Conservation (phyloP, 2,329 filamentous ascomycete species). For the Cylindrodendrum hubeiense region DNA sequence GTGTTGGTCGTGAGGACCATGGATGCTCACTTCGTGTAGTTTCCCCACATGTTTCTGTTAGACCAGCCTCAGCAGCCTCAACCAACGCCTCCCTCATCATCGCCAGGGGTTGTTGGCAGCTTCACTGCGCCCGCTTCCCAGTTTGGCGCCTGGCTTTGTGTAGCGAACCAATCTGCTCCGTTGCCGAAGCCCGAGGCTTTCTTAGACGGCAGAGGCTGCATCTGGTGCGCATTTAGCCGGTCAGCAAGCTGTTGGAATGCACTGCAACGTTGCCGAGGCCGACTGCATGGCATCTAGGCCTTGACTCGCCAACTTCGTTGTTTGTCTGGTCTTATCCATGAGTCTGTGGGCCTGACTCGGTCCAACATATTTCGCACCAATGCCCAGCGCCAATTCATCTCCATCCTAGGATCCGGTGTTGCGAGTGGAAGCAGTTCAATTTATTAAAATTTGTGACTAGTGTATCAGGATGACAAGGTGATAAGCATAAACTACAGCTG, state of each 20-base stretch:
- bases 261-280: constrained; percentile 13
- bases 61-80: neutral
- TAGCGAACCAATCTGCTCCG: neutral
- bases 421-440: too few species aligned
- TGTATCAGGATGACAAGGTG: too few species aligned
- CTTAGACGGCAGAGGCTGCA: neutral
- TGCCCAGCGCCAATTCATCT: neutral
- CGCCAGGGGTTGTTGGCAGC: neutral
- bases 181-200: constrained; percentile 5
- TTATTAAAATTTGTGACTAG: too few species aligned
- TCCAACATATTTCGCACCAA: constrained; percentile 13
- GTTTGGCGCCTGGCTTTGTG: neutral
- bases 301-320: neutral
- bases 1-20: neutral
- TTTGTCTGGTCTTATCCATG: neutral
- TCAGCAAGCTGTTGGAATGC: neutral
- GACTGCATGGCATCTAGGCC: constrained; percentile 13
- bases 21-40: too few species aligned
- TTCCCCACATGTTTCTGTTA: constrained; percentile 7
- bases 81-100: neutral
- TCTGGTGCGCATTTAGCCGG: constrained; percentile 20
- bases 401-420: neutral
- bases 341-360: neutral
- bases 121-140: neutral
- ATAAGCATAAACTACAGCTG: too few species aligned